Evolutionary conservation across 495 filamentous ascomycete species (phyloP), one percentile per base, ranked within the genome.

Genomic region (Trichoderma reesei): DNA sequence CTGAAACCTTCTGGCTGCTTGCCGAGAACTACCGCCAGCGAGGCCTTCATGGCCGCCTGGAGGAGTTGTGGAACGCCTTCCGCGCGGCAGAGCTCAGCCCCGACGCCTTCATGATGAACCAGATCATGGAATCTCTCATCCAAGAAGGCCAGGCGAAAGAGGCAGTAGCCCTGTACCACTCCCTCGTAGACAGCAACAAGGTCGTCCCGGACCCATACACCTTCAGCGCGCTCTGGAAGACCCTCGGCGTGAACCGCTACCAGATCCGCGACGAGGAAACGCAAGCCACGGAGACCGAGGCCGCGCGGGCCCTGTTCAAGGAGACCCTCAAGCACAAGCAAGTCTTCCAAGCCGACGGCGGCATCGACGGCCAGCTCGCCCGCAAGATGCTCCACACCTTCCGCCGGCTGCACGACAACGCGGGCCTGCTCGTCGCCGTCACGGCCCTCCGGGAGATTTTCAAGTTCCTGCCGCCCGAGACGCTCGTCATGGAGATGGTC

Each of bases 1-100:
- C 87, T 41, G 90, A 93, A 67, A 93, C 90, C 0, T 91, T 91
- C 67, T 87, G 83, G 0, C 76, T 93, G 26, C 82, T 93, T 38
- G 83, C 90, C 31, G 80, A 88, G 44, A 84, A 89, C 65, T 91
- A 91, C 70, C 82, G 80, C 59, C 79, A 82, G 59, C 81, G 87
- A 44, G 74, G 82, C 14, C 80, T 85, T 34, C 78, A 83, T 61
- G 71, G 76, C 5, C 79, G 81, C 67, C 76, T 88, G 62, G 70
- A 80, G 59, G 76, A 85, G 44, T 73, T 92, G 11, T 82, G 82
- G 68, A 74, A 80, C 41, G 79, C 78, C 26, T 80, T 91, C 51
- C 69, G 74, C 39, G 70, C 81, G 48, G 80, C 86, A 16, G 82
- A 86, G 59, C 83, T 92, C 63, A 75, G 75, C 26, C 82, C 87